phyloP scores from a whole-genome alignment of 805 yeast genomes.

The Yamadazyma phyllophila region DNA sequence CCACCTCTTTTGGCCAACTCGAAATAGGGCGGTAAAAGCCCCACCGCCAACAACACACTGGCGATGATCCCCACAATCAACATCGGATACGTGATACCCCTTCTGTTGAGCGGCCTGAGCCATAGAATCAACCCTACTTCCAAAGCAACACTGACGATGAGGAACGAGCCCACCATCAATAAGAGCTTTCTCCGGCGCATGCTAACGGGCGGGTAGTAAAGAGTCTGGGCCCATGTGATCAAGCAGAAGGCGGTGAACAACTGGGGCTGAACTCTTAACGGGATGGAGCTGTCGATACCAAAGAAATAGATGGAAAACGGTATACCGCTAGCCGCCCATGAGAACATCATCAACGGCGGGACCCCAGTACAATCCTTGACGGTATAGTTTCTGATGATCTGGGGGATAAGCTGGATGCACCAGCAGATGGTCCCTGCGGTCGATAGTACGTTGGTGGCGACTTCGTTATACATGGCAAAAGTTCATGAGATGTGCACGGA shows the following conservation, averaged over 20 bases:
- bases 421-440: conserved; percentile 89
- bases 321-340: conserved; percentile 74
- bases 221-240: conserved; percentile 59
- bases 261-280: conserved; percentile 85
- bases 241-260: conserved; percentile 69
- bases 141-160: conserved; percentile 49
- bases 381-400: conserved; percentile 68
- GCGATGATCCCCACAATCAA: conserved; percentile 80
- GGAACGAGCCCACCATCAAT: conserved; percentile 33
- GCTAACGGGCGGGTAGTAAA: conserved; percentile 68
- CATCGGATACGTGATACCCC: conserved; percentile 70
- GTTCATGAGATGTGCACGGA: too few relatives aligned
- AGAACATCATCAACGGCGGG: conserved; percentile 82
- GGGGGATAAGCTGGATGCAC: conserved; percentile 92
- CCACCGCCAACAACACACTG: conserved; percentile 68
- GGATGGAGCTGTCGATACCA: conserved; percentile 65
- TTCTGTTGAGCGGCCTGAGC: conserved; percentile 52
- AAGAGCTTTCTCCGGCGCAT: conserved; percentile 35
- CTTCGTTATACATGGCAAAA: conserved; percentile 15
- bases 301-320: conserved; percentile 87
- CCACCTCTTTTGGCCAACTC: conserved; percentile 81
- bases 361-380: conserved; percentile 81
- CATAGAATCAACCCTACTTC: conserved; percentile 75
- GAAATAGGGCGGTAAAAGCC: conserved; percentile 85
- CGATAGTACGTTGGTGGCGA: conserved; percentile 73